Evolutionary conservation across 1,139 yeast genomes (phyloP).

Genomic region (Saccharomyces hybrid): DNA sequence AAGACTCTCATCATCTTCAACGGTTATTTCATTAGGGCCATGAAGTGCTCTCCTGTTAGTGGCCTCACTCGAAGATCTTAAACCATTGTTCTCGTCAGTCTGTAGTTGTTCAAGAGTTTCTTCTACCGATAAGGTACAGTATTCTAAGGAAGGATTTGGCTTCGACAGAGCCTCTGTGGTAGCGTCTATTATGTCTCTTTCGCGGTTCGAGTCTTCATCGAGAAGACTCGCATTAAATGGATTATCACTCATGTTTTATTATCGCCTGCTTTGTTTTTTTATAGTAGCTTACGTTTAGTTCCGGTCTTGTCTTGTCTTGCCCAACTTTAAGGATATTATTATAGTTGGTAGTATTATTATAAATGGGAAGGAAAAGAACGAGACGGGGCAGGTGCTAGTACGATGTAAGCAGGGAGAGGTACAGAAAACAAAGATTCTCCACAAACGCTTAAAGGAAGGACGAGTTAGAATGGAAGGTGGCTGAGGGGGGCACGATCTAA

Average conservation of each 20-base stretch:
- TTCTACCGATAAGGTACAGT: constrained; percentile 49
- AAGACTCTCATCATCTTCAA: constrained; percentile 37
- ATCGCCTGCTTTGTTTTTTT: not conserved
- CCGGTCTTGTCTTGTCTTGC: not conserved
- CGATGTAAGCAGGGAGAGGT: not conserved
- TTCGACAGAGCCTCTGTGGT: constrained; percentile 23
- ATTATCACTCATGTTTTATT: constrained; percentile 23
- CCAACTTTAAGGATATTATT: not conserved
- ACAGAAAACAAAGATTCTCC: not conserved
- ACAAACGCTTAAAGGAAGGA: not conserved
- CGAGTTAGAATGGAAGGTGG: not conserved
- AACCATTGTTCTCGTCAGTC: constrained; percentile 53
- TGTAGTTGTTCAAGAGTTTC: constrained; percentile 55
- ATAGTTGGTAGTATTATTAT: not conserved
- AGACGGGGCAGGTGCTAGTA: not conserved
- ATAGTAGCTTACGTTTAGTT: not conserved
- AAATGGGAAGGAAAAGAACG: not conserved
- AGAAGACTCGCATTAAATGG: constrained; percentile 27
- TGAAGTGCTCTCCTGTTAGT: constrained; percentile 60
- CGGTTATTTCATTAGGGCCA: constrained; percentile 39
- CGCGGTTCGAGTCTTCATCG: constrained; percentile 6
- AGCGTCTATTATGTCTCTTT: constrained; percentile 7
- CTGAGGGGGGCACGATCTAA: not conserved
- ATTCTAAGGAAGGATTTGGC: constrained; percentile 34
- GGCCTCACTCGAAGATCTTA: constrained; percentile 61